These are phyloP conservation scores for Aspergillus affinis DNA, from an alignment of 495 filamentous ascomycete species.

Conservation along the genomic window DNA sequence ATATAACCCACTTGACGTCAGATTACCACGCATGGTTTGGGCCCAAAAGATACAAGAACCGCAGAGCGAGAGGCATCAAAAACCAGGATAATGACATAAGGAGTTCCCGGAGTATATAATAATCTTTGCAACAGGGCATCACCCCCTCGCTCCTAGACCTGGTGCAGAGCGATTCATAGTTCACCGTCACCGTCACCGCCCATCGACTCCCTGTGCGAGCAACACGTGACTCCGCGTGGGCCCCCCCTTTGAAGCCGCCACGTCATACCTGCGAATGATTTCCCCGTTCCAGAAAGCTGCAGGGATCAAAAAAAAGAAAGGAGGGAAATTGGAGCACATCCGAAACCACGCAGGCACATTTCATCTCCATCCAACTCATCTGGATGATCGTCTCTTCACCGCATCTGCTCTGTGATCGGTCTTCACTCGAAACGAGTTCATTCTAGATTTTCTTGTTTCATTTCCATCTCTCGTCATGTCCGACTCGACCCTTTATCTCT, in stretches of 20 bases:
- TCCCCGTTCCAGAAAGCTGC: conserved; percentile 2
- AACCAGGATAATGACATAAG: neutral
- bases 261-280: conserved; percentile 5
- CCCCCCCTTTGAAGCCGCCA: neutral
- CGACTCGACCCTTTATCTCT: conserved; percentile 85
- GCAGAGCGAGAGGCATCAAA: neutral
- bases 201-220: neutral
- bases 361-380: neutral
- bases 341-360: neutral
- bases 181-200: too few relatives aligned
- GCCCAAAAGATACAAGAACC: neutral
- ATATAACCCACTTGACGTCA: conserved; percentile 25
- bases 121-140: neutral
- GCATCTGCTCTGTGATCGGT: neutral
- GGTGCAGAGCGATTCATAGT: too few relatives aligned
- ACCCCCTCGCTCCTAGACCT: too few relatives aligned
- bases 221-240: conserved; percentile 1
- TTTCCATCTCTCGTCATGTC: conserved; percentile 30
- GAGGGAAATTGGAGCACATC: neutral
- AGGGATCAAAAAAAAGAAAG: neutral
- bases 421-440: neutral
- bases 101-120: neutral
- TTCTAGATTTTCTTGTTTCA: neutral
- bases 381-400: neutral
- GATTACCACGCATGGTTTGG: conserved; percentile 22